Conservation (phyloP, 129 eudicot species). For the Pseudognaphalium luteoalbum region DNA sequence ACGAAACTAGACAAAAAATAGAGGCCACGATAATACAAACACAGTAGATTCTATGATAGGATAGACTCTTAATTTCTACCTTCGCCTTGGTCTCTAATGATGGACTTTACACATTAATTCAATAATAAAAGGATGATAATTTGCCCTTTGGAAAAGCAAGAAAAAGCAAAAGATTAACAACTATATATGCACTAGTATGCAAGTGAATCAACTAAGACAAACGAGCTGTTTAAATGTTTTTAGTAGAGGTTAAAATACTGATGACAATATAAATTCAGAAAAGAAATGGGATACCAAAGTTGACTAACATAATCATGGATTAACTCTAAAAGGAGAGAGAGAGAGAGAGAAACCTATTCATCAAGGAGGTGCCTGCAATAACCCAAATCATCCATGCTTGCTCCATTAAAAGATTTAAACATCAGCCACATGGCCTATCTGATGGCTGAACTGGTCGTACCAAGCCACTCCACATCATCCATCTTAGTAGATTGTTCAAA, state of each 20-base stretch:
- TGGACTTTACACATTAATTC: neutral
- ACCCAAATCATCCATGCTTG: conserved; percentile 82
- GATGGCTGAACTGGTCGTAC: conserved; percentile 69
- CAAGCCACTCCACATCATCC: conserved; percentile 52
- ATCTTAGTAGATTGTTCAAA: conserved; percentile 60
- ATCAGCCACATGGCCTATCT: conserved; percentile 55
- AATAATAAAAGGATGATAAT: neutral
- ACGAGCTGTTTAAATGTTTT: neutral
- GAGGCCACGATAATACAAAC: neutral
- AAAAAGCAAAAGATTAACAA: neutral
- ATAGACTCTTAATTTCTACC: neutral
- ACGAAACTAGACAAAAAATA: neutral
- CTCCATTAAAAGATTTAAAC: conserved; percentile 68
- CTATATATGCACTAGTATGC: too few relatives aligned
- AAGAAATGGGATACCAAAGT: neutral
- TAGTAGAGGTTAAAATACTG: neutral
- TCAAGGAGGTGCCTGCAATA: conserved; percentile 84
- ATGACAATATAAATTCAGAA: neutral
- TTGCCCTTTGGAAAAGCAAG: neutral
- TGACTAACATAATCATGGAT: neutral
- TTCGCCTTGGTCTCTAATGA: neutral
- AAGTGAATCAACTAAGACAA: neutral
- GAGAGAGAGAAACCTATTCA: conserved; percentile 62
- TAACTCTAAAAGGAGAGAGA: neutral
- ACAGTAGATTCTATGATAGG: neutral